Conservation (phyloP, 148 eudicot genomes). For the Vaccinium macrocarpon region DNA sequence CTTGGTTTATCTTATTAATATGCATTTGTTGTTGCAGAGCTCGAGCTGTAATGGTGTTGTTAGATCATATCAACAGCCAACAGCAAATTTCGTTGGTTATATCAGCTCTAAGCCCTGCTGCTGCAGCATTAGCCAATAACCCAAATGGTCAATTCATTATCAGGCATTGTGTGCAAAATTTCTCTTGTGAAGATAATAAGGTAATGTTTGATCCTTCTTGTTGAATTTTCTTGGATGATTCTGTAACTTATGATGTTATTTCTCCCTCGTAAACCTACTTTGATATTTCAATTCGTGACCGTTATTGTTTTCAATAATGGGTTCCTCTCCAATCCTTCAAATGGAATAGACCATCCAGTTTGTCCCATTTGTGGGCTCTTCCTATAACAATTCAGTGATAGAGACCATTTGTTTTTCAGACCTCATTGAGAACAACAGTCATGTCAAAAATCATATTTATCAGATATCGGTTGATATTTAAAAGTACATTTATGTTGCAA, state of each 20-base stretch:
- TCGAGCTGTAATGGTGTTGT: conserved; percentile 29
- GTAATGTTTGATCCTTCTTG: conserved; percentile 16
- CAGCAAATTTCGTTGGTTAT: conserved; percentile 28
- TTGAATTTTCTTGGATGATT: not conserved
- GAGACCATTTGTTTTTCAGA: not conserved
- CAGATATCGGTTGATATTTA: not conserved
- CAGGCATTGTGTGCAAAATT: conserved; percentile 31
- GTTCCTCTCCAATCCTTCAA: no score
- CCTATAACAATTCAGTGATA: not conserved
- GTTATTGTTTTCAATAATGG: no score
- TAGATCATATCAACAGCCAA: conserved; percentile 31
- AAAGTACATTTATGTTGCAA: no score
- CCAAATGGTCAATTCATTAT: conserved; percentile 40
- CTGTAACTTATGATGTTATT: not conserved
- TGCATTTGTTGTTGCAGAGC: conserved; percentile 24
- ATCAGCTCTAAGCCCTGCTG: conserved; percentile 29
- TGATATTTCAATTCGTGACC: no score
- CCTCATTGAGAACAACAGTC: not conserved
- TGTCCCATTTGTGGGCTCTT: not conserved
- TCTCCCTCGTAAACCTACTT: no score
- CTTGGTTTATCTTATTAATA: not conserved
- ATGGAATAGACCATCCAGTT: no score
- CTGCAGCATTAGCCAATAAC: conserved; percentile 31
- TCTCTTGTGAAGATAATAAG: conserved; percentile 30
- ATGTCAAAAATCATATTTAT: no score